Evolutionary conservation across 768 basidiomycete species (phyloP), one percentile per base, ranked within the genome.

Genomic region (Hygrophorus pudorinus): DNA sequence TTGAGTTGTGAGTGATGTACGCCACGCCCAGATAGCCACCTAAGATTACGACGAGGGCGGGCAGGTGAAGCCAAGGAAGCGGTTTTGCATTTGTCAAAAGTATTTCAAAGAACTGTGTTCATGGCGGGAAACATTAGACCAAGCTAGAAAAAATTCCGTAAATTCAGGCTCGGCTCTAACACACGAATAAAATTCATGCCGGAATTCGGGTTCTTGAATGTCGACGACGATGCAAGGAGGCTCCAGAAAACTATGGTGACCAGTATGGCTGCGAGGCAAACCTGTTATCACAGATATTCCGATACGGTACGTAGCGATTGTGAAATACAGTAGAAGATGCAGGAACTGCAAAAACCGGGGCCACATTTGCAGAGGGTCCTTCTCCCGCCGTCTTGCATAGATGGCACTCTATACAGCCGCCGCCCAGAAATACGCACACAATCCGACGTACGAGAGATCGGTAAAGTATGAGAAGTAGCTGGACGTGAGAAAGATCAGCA

Each of bases 391-490:
- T 53, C 54, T 45, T 0, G 64, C 70, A 47, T 72, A 81, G 0
- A 57, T 54, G 4, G 69, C 30, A 0, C 76, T 76, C 43, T 83
- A 81, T 1, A 73, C 62, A 2, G 70, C 65, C 1, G 81, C 56
- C 0, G 78, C 79, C 56, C 69, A 78, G 57, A 76, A 76, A 58
- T 83, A 85, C 16, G 79, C 67, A 14, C 71, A 66, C 1, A 82
- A 51, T 0, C 83, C 83, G 30, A 75, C 73, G 46, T 75, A 81
- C 0, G 76, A 70, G 1, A 84, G 67, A 46, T 74, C 51, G 0
- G 81, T 84, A 57, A 84, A 83, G 60, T 77, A 84, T 6, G 74
- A 72, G 50, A 79, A 70, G 62, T 63, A 80, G 14, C 81, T 82
- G 27, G 27, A 21, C 5, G 11, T 10, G 20, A 13, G 28, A 17